Conservation (phyloP, 345 rosid species). For the Sisymbrium irio region DNA sequence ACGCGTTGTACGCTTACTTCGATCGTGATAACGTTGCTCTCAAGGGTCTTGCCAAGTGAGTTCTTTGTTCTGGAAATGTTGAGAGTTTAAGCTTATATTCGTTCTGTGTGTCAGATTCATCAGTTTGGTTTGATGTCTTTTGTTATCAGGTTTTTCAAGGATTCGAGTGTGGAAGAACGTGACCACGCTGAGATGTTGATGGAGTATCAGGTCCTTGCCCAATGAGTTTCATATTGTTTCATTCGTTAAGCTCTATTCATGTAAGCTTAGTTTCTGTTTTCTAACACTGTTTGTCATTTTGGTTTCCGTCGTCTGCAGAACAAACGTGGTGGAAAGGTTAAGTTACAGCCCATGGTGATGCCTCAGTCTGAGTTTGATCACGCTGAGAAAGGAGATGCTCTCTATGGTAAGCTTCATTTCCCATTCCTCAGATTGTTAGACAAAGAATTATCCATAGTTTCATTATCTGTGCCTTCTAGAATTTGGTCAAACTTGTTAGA, state of each 20-base stretch:
- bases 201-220: conserved; percentile 56
- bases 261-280: not conserved
- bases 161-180: conserved; percentile 78
- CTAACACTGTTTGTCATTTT: not conserved
- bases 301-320: conserved; percentile 43
- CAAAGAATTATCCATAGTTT: not conserved
- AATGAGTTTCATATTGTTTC: not conserved
- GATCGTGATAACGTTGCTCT: conserved; percentile 78
- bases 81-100: not conserved
- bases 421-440: not conserved
- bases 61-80: not conserved
- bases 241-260: not conserved
- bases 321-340: conserved; percentile 85
- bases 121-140: conserved; percentile 2
- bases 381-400: conserved; percentile 89
- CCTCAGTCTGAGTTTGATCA: conserved; percentile 84
- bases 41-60: conserved; percentile 73
- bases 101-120: not conserved
- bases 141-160: conserved; percentile 64
- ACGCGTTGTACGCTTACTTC: conserved; percentile 74
- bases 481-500: not conserved
- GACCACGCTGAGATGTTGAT: conserved; percentile 78
- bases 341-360: conserved; percentile 59
- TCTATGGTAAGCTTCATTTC: conserved; percentile 54
- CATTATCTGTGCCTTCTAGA: not conserved